Evolutionary conservation across 306 rosid species (phyloP), one percentile per base, ranked within the genome.

Genomic region (Gleditsia sinensis): DNA sequence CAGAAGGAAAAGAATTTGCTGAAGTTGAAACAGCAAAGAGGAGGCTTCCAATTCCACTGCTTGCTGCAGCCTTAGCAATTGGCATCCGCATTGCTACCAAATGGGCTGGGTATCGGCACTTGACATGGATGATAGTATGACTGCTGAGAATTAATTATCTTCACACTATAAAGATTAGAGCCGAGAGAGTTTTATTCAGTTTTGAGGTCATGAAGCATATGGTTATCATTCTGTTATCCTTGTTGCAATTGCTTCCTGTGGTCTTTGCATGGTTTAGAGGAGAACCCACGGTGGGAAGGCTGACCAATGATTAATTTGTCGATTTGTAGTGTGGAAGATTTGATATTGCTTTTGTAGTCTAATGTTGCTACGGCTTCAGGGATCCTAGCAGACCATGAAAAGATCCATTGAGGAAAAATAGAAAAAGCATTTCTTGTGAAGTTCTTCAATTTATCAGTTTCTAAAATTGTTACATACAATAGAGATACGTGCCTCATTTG

Each of bases 61-160:
- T 92, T 51, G 88, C 83, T 37, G 84, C 83, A 21, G 95, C 90
- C 65, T 86, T 91, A 27, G 93, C 97, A n/a, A 92, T 90, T 21
- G 96, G 99, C 62, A 82, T 90, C 61, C 90, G 61, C 43, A 46
- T 85, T 46, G 97, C 96, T 46, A 96, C 95, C n/a, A 90, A 86
- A 45, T 94, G 97, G 97, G 95, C 93, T 7, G 95, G 97, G 16
- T 84, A 94, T 67, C 83, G 96, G 58, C 97, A 94, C 86, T 84
- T 91, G 84, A 90, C 95, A 48, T 94, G 98, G 98, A 91, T 87
- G 95, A 83, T 84, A 58, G 93, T 79, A 14, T 91, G 82, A 89
- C 58, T 14, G 27, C 51, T 1, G 25, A 14, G 34, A 56, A 21
- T 9, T 21, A 4, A 16, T 57, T 20, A 28, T 51, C 33, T 7